Base-by-base conservation (phyloP, 2,329 filamentous ascomycete species). In the Penicillium sp. region DNA sequence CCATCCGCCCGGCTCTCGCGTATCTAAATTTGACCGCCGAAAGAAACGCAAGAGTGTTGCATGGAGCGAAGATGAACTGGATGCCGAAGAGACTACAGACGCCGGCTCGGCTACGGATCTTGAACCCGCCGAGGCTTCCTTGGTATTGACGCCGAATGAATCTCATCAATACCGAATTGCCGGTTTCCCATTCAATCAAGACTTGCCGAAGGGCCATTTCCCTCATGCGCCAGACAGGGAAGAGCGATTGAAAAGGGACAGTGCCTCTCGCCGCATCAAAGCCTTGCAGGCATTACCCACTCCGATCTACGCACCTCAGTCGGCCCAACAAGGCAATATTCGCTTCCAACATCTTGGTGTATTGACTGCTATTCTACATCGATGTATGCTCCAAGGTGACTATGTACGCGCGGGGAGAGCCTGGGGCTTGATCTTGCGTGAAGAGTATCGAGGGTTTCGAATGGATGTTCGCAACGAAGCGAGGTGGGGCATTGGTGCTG, bases 401-500 rank as follows among this genome's bases (percentile, higher is more conserved):
- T 84, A 89, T 51, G 57, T 76, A 2, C 83, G 87, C 34, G 90
- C 91, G 0, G 81, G 81, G 41, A 78, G 87, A 52, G 87, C 88
- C 0, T 92, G 89, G 77, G 85, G 82, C 1, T 72, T 95, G 56
- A 76, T 95, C 28, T 66, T 90, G 39, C 80, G 86, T 41, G 78
- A 82, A 39, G 80, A 78, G 41, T 73, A 84, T 19, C 64, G 71
- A 49, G 82, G 82, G 3, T 67, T 70, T 40, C 72, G 73, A 6
- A 75, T 91, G 16, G 89, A 95, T 64, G 68, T 92, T 40, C 80
- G 89, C 33, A 75, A 75, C 16, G 78, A 84, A 61, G 80, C 82
- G 30, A 79, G 87, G 56, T 96, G 91, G 92, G 85, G 85, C 12
- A 79, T 95, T 37, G 90, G 89, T 0, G 89, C 88, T 2, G 91